Conservation (phyloP, 192 early-diverging fungal species). For the Coemansia sp. region DNA sequence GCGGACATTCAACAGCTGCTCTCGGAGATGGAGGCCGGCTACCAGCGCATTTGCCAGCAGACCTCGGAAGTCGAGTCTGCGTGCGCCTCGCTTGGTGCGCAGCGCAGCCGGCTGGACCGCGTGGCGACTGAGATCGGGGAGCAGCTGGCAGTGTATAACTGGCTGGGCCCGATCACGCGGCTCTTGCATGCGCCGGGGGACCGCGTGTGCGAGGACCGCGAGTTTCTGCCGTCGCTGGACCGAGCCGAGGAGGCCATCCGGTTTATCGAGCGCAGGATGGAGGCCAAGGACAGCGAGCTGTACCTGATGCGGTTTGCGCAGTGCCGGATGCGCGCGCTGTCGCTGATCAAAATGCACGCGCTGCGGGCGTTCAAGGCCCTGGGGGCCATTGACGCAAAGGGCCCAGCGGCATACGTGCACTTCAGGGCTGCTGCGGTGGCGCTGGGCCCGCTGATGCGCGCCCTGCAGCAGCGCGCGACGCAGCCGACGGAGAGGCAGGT, state of each 20-base stretch:
- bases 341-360: slow-evolving; percentile 85
- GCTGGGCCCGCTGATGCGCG: slow-evolving; percentile 65
- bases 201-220: slow-evolving; percentile 71
- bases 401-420: slow-evolving; percentile 70
- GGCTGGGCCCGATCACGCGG: slow-evolving; percentile 79
- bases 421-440: slow-evolving; percentile 71
- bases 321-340: slow-evolving; percentile 92
- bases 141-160: slow-evolving; percentile 79
- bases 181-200: slow-evolving; percentile 86
- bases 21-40: slow-evolving; percentile 66
- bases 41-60: slow-evolving; percentile 77
- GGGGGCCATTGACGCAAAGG: neutral
- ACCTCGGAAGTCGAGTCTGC: slow-evolving; percentile 78
- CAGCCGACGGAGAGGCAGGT: slow-evolving; percentile 70
- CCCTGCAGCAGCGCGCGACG: slow-evolving; percentile 73
- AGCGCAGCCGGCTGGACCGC: neutral
- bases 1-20: slow-evolving; percentile 63
- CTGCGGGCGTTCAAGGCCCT: slow-evolving; percentile 62
- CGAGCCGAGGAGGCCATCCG: slow-evolving; percentile 77
- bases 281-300: slow-evolving; percentile 85
- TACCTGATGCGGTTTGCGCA: slow-evolving; percentile 94
- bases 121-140: slow-evolving; percentile 63
- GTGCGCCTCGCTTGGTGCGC: slow-evolving; percentile 80
- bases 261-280: slow-evolving; percentile 45
- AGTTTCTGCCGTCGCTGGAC: slow-evolving; percentile 82